A percentile compares a stretch with the other conserved stretches of the same genome.
phyloP scores from a whole-genome alignment of 345 rosid genomes.

The Aquilaria malaccensis region DNA sequence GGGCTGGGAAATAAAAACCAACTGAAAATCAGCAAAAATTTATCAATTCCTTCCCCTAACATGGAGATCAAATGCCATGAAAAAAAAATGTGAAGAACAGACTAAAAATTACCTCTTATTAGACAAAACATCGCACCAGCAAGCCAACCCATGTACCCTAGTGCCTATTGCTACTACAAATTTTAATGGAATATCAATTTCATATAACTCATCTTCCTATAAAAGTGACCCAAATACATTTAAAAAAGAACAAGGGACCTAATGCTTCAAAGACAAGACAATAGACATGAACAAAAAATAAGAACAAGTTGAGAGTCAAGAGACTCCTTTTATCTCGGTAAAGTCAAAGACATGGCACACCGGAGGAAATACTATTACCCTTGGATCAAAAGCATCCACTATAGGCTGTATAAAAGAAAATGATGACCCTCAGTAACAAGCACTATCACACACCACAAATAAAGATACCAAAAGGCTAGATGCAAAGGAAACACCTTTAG shows the following conservation, averaged over 20 bases:
- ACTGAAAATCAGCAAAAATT: no score
- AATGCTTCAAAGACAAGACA: not conserved
- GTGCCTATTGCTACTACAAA: conserved; percentile 76
- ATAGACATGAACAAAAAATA: not conserved
- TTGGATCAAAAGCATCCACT: conserved; percentile 99
- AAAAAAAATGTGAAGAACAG: not conserved
- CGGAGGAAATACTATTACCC: conserved; percentile 80
- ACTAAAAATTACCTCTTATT: conserved; percentile 58
- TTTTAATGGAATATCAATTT: conserved; percentile 82
- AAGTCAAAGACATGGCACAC: conserved; percentile 63
- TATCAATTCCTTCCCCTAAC: no score
- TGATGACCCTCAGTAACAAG: not conserved
- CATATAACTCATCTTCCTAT: conserved; percentile 89
- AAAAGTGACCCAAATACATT: conserved; percentile 9
- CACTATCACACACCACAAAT: not conserved
- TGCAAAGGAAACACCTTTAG: no score
- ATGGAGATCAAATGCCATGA: no score
- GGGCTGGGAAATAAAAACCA: no score
- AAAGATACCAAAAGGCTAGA: no score
- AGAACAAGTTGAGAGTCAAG: not conserved
- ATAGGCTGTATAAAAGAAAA: conserved; percentile 60
- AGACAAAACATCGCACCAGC: conserved; percentile 95
- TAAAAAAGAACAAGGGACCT: not conserved
- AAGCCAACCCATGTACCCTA: conserved; percentile 92
- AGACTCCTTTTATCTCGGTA: conserved; percentile 59